A percentile compares a stretch with the other conserved stretches of the same genome.
Conservation (phyloP, 176 grass and related monocot genomes). For the Avena insularis region DNA sequence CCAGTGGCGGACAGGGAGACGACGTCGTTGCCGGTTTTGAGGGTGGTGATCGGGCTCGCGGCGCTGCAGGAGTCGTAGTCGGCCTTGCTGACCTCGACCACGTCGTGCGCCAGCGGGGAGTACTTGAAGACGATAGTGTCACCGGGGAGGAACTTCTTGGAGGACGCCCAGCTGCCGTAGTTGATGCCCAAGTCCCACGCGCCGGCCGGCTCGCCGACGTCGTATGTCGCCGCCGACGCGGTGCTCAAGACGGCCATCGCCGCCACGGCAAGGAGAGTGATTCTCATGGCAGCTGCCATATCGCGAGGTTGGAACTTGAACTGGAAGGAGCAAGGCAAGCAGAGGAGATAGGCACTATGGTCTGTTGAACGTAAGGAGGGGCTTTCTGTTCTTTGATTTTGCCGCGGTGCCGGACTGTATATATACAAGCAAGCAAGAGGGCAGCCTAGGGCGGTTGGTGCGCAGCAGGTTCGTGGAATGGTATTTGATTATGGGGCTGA, state of each 20-base stretch:
- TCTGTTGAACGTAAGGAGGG: neutral
- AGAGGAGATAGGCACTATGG: conserved; percentile 24
- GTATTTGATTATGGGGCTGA: neutral
- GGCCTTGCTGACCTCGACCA: conserved; percentile 53
- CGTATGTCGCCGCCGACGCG: conserved; percentile 54
- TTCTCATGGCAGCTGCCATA: conserved; percentile 6
- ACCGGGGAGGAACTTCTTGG: conserved; percentile 45
- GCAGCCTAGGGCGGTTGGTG: neutral
- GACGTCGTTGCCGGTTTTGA: conserved; percentile 42
- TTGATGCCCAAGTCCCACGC: conserved; percentile 55
- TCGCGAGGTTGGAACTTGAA: neutral
- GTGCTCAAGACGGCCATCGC: conserved; percentile 31
- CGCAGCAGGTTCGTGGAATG: neutral
- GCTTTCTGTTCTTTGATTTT: neutral
- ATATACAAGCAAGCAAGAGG: neutral
- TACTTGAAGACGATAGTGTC: conserved; percentile 64
- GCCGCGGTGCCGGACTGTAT: neutral
- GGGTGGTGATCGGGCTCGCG: conserved; percentile 32
- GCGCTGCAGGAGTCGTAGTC: conserved; percentile 50
- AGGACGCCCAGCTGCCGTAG: conserved; percentile 50
- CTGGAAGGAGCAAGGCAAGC: neutral
- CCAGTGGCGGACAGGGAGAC: conserved; percentile 25
- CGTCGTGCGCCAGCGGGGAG: conserved; percentile 33
- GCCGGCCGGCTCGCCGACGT: conserved; percentile 49
- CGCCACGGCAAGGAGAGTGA: conserved; percentile 18